phyloP scores from a whole-genome alignment of 441 rosid species.

The Pelargonium fulgidum region DNA sequence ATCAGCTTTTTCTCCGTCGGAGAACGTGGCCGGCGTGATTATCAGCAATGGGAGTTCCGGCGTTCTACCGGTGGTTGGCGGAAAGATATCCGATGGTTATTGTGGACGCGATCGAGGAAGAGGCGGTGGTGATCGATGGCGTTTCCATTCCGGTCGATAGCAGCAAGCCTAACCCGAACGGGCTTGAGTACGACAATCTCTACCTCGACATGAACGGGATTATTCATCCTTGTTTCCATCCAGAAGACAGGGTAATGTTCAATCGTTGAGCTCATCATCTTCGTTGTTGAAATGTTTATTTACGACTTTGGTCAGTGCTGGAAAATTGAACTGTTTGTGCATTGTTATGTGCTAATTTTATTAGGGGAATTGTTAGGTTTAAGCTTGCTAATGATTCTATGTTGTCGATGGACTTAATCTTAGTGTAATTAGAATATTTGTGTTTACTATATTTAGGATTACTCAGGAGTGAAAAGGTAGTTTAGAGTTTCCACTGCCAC shows the following conservation, averaged over 20 bases:
- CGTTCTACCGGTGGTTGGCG: slow-evolving; percentile 22
- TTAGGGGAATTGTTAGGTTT: no score
- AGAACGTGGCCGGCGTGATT: not conserved
- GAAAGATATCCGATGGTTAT: slow-evolving; percentile 18
- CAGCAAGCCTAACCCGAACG: slow-evolving; percentile 20
- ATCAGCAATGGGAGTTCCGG: slow-evolving; percentile 27
- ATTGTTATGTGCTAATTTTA: no score
- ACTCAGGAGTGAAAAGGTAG: no score
- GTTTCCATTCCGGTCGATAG: slow-evolving; percentile 14
- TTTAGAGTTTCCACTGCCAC: no score
- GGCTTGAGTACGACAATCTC: slow-evolving; percentile 30
- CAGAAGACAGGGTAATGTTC: slow-evolving; percentile 13
- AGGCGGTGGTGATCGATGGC: slow-evolving; percentile 8
- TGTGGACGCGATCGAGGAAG: slow-evolving; percentile 16
- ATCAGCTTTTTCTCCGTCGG: not conserved
- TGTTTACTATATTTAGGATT: no score
- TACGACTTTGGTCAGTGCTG: no score
- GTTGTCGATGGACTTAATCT: no score
- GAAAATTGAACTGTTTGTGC: no score
- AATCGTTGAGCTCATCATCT: no score
- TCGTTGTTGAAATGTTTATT: not conserved
- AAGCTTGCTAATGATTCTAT: no score
- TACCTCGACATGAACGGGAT: slow-evolving; percentile 33
- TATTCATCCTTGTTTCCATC: slow-evolving; percentile 35
- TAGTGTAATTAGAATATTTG: no score